Conservation (phyloP, 2,329 filamentous ascomycete genomes). For the Colletotrichum sansevieriae region DNA sequence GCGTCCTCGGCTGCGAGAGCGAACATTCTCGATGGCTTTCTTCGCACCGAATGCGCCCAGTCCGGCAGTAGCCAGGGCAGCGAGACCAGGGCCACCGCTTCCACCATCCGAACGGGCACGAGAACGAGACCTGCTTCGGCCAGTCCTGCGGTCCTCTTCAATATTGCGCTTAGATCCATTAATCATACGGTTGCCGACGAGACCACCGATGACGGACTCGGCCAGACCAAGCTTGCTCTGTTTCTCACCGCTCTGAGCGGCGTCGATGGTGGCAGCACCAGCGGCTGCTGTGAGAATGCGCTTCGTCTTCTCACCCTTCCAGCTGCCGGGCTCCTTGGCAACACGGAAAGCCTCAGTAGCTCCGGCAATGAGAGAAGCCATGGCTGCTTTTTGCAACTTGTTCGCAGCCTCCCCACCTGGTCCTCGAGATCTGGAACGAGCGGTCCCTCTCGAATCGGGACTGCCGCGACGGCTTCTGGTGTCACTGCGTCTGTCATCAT, state of each 20-base stretch:
- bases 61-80: slow-evolving; percentile 73
- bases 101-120: slow-evolving; percentile 67
- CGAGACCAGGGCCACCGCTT: slow-evolving; percentile 65
- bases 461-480: slow-evolving; percentile 53
- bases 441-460: slow-evolving; percentile 52
- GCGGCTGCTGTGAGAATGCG: slow-evolving; percentile 89
- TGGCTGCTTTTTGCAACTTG: slow-evolving; percentile 87
- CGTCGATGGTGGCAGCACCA: slow-evolving; percentile 88
- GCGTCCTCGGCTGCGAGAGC: slow-evolving; percentile 68
- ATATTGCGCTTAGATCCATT: slow-evolving; percentile 81
- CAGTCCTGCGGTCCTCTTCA: slow-evolving; percentile 69
- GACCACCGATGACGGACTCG: slow-evolving; percentile 89
- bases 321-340: slow-evolving; percentile 88
- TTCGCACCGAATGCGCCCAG: slow-evolving; percentile 72
- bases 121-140: slow-evolving; percentile 78
- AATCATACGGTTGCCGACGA: slow-evolving; percentile 86
- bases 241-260: slow-evolving; percentile 76
- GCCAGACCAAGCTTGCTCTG: slow-evolving; percentile 87
- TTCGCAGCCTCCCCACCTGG: slow-evolving; percentile 60
- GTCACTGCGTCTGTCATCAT: slow-evolving; percentile 56
- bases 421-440: slow-evolving; percentile 67
- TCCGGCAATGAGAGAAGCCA: slow-evolving; percentile 89
- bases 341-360: slow-evolving; percentile 93
- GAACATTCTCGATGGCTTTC: slow-evolving; percentile 64
- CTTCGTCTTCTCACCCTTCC: slow-evolving; percentile 92